Evolutionary conservation across 2,329 filamentous ascomycete species (phyloP), one percentile per base, ranked within the genome.

Genomic region (Calonectria hawksworthii): DNA sequence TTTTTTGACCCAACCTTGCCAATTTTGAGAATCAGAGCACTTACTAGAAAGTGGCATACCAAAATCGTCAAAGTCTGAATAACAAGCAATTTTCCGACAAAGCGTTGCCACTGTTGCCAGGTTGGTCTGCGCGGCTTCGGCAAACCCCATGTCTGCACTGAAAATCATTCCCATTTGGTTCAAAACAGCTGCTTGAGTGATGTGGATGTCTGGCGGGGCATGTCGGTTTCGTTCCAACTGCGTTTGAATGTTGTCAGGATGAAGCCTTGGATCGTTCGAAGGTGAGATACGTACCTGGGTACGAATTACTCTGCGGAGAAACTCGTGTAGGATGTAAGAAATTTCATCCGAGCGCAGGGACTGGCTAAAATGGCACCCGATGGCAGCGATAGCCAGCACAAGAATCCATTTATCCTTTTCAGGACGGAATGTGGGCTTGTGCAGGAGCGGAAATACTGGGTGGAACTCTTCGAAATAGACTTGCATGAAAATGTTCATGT

Each of bases 391-490:
- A 18, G 54, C 54, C 1, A 59, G 54, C 11, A 21, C 54, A 38
- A 59, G 21, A 5, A 59, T 32, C 54, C 54, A 59, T 36, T 14
- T 23, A 7, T 38, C 54, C 10, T 38, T 59, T 38, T 59, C 21
- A 18, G 54, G 32, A 16, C 32, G 30, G 23, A 59, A 59, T 16
- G 54, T 59, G 26, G 54, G 21, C 21, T 38, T 59, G 32, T 59
- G 54, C 23, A 59, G 7, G 16, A 59, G 3, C 16, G 54, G 54
- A 38, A 59, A 59, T 38, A 59, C 54, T 4, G 21, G n/a, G 13
- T 59, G 54, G 18, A 59, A 59, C 21, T 59, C 54, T n/a, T 59
- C 54, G 38, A 59, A 59, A n/a, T 59, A 59, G 4, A 59, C 54
- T n/a, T 59, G 54, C 14, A 59, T 59, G 11, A 36, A 59, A 23